Evolutionary conservation across 192 early-diverging fungal genomes (phyloP).

Genomic region (Tieghemiomyces parasiticus): DNA sequence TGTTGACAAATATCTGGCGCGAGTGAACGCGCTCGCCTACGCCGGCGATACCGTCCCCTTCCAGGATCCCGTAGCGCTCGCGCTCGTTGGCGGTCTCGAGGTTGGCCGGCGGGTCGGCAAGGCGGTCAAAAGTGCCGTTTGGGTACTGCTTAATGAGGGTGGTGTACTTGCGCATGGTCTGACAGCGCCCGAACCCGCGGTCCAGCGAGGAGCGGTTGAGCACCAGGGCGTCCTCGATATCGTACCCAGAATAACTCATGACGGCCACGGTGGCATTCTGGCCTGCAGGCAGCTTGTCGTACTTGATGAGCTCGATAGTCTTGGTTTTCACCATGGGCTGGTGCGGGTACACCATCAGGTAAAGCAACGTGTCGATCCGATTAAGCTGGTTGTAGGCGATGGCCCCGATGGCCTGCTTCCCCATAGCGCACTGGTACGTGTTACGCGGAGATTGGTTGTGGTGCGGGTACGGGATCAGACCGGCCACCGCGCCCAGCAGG

Average conservation of each 20-base stretch:
- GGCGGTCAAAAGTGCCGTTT: constrained; percentile 73
- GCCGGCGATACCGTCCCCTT: constrained; percentile 79
- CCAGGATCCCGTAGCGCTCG: constrained; percentile 51
- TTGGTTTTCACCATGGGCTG: constrained; percentile 97
- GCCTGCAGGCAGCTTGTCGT: constrained; percentile 79
- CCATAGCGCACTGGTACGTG: constrained; percentile 98
- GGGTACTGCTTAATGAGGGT: constrained; percentile 77
- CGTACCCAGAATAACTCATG: constrained; percentile 95
- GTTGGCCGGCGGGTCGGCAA: constrained; percentile 38
- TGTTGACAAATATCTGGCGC: constrained; percentile 64
- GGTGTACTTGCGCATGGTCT: constrained; percentile 79
- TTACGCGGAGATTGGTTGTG: constrained; percentile 98
- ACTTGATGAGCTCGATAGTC: constrained; percentile 94
- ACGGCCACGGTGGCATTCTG: constrained; percentile 90
- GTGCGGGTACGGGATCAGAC: constrained; percentile 94
- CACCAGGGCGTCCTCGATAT: constrained; percentile 97
- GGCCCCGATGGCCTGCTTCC: constrained; percentile 96
- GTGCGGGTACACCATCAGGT: constrained; percentile 92
- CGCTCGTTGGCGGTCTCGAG: constrained; percentile 28
- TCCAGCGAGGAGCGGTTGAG: constrained; percentile 87
- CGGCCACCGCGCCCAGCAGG: constrained; percentile 91
- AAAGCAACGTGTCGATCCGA: constrained; percentile 87
- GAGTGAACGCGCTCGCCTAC: constrained; percentile 65
- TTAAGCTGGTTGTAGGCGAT: constrained; percentile 91
- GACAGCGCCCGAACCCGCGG: constrained; percentile 91